Conservation (phyloP, 176 grass and related monocot genomes). For the Carex scoparia region DNA sequence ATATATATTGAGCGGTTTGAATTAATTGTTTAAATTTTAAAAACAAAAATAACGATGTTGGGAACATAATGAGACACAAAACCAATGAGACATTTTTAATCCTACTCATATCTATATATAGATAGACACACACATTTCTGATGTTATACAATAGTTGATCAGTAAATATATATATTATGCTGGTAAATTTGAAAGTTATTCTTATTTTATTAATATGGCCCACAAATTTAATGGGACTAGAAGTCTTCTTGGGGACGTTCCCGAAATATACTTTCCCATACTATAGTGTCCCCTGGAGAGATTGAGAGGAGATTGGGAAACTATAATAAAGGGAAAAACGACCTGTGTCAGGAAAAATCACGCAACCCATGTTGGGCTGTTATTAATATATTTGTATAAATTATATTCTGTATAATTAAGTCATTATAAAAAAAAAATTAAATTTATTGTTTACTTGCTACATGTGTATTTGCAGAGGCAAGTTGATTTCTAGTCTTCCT, state of each 20-base stretch:
- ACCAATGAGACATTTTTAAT: too few species aligned
- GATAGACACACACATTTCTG: too few species aligned
- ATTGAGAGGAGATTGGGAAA: constrained; percentile 34
- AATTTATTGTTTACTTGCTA: constrained; percentile 12
- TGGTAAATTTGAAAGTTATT: not conserved
- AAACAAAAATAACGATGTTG: too few species aligned
- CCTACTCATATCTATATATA: too few species aligned
- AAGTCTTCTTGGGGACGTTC: constrained; percentile 14
- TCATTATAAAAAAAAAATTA: not conserved
- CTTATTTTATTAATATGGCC: not conserved
- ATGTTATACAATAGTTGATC: not conserved
- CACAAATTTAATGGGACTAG: not conserved
- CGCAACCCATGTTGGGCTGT: constrained; percentile 54
- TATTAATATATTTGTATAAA: constrained; percentile 33
- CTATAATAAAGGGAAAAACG: constrained; percentile 31
- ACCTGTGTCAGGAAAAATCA: constrained; percentile 52
- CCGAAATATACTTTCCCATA: constrained; percentile 28
- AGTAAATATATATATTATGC: not conserved
- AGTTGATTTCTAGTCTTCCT: not conserved
- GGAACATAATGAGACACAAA: too few species aligned
- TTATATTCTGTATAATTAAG: not conserved
- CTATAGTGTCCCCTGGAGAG: constrained; percentile 33
- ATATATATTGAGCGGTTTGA: too few species aligned
- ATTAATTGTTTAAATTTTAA: too few species aligned
- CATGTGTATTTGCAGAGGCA: constrained; percentile 1